These are phyloP conservation scores for Grosmannia penicillata DNA, from an alignment of 2,329 filamentous ascomycete genomes.

Conservation along the genomic window DNA sequence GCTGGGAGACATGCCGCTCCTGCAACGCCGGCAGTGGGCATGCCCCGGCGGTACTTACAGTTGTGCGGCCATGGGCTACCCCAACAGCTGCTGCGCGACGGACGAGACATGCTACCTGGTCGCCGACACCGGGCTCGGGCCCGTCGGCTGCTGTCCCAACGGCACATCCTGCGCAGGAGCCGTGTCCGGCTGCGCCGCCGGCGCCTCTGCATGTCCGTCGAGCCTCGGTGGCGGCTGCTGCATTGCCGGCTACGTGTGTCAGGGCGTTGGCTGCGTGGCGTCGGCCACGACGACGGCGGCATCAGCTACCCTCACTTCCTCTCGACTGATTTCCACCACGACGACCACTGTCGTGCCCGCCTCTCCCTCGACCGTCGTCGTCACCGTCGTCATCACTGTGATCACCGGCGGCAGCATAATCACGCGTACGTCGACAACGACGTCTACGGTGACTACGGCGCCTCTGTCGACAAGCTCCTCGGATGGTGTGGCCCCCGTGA, in stretches of 20 bases:
- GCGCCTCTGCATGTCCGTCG: conserved; percentile 49
- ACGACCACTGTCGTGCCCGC: conserved; percentile 18
- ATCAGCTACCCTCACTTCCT: conserved; percentile 11
- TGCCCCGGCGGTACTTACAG: conserved; percentile 53
- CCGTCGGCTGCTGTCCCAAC: conserved; percentile 60
- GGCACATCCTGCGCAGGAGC: conserved; percentile 48
- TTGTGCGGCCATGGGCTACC: conserved; percentile 48
- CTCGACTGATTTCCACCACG: too few relatives aligned
- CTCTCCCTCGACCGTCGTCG: conserved; percentile 23
- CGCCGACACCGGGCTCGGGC: conserved; percentile 45
- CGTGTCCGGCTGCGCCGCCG: conserved; percentile 45
- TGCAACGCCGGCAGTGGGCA: conserved; percentile 42
- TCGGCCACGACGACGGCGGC: conserved; percentile 4
- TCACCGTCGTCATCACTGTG: conserved; percentile 25
- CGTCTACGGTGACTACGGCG: conserved; percentile 20
- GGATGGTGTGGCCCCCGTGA: conserved; percentile 27
- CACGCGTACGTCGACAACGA: conserved; percentile 13
- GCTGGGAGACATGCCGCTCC: conserved; percentile 20
- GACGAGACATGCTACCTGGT: conserved; percentile 52
- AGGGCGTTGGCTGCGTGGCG: conserved; percentile 46
- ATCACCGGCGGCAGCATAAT: conserved; percentile 14
- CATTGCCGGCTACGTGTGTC: conserved; percentile 54
- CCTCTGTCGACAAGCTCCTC: conserved; percentile 17
- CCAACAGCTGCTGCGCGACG: conserved; percentile 59
- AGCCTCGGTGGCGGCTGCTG: conserved; percentile 62